Conservation (phyloP, 2,329 filamentous ascomycete species). For the Colletotrichum caudatum region DNA sequence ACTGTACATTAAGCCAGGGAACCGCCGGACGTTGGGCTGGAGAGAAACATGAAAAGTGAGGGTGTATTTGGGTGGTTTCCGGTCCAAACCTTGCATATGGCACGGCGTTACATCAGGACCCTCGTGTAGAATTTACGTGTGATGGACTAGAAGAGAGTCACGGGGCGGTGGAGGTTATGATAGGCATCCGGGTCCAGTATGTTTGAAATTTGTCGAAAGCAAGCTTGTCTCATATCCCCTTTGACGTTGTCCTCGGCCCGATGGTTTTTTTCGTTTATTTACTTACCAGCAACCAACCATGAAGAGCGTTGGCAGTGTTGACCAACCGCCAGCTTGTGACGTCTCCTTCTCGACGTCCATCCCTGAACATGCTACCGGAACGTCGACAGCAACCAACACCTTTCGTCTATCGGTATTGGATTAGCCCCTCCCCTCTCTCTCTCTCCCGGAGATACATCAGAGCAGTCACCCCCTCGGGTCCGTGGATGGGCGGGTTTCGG, state of each 20-base stretch:
- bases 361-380: too few relatives aligned
- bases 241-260: background rate
- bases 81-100: conserved; percentile 49
- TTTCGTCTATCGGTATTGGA: background rate
- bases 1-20: conserved; percentile 41
- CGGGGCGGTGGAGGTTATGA: conserved; percentile 36
- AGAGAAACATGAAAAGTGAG: conserved; percentile 34
- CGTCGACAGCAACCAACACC: background rate
- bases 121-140: conserved; percentile 51
- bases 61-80: conserved; percentile 36
- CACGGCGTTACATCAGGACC: conserved; percentile 52
- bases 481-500: too few relatives aligned
- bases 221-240: background rate
- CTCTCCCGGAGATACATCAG: background rate
- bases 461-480: background rate
- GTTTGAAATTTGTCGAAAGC: conserved; percentile 38
- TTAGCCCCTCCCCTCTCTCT: background rate
- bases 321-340: background rate
- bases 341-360: background rate
- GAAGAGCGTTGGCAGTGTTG: background rate
- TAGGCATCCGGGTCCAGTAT: conserved; percentile 35
- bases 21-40: conserved; percentile 28
- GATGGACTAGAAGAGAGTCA: conserved; percentile 41
- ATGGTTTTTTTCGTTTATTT: background rate
- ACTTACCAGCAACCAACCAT: background rate